These are phyloP conservation scores for Porcisia hertigi DNA, from an alignment of 208 protist genomes.

Conservation along the genomic window DNA sequence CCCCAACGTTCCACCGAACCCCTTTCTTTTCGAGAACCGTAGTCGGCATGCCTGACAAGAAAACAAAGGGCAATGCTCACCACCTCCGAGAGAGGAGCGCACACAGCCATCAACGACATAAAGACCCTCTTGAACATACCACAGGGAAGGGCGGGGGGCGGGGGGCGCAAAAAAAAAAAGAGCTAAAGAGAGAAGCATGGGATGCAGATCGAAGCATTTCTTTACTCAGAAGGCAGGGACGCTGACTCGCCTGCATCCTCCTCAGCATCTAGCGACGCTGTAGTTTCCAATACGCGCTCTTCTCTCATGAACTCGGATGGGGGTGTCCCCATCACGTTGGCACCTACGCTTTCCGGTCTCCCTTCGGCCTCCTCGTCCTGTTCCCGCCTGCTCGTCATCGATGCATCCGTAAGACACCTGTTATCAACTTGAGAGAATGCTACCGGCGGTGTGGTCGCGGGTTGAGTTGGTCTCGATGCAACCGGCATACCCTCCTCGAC, in stretches of 20 bases:
- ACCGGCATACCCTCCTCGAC: no score
- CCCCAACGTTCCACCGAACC: no score
- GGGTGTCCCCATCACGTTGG: neutral
- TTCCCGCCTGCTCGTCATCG: neutral
- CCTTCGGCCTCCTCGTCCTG: neutral
- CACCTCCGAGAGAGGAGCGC: neutral
- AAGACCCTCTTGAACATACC: neutral
- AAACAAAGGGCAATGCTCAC: no score
- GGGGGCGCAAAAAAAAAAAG: no score
- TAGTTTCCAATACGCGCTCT: no score
- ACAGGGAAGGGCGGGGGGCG: no score
- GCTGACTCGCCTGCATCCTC: neutral
- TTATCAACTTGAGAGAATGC: neutral
- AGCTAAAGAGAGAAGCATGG: neutral
- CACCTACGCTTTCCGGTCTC: neutral
- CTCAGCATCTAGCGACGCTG: neutral
- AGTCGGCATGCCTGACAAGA: no score
- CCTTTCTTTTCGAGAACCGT: no score
- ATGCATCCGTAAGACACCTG: neutral
- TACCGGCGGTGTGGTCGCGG: neutral
- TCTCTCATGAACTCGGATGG: neutral
- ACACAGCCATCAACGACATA: neutral
- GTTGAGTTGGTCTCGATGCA: neutral
- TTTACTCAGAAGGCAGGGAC: neutral
- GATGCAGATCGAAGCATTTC: neutral